A percentile compares a stretch with the other conserved stretches of the same genome.
Conservation (phyloP, 2,329 filamentous ascomycete genomes). For the Whalleya microplaca region DNA sequence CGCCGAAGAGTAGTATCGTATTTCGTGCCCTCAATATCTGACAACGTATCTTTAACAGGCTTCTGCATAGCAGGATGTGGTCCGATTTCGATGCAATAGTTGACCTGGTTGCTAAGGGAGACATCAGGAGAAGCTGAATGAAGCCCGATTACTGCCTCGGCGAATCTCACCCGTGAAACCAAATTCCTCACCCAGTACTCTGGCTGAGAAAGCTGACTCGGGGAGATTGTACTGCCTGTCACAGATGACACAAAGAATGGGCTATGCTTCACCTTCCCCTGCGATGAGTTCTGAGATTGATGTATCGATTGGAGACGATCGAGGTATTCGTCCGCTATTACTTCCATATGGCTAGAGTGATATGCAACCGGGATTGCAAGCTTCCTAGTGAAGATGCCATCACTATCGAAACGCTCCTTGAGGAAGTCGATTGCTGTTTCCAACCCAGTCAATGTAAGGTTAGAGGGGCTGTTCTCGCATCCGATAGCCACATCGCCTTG, state of each 20-base stretch:
- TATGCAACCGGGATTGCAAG: constrained; percentile 1
- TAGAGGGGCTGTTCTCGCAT: constrained; percentile 9
- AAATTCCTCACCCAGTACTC: constrained; percentile 10
- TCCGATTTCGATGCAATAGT: constrained; percentile 14
- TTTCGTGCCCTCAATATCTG: too few relatives aligned
- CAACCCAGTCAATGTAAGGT: constrained; percentile 1
- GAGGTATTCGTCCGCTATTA: too few relatives aligned
- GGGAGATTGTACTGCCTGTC: neutral
- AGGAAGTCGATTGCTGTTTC: constrained; percentile 2
- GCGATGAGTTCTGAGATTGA: too few relatives aligned
- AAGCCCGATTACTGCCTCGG: constrained; percentile 1
- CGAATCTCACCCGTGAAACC: constrained; percentile 1
- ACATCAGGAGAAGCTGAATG: neutral
- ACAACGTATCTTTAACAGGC: constrained; percentile 4
- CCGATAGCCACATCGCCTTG: too few relatives aligned
- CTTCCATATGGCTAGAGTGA: constrained; percentile 11
- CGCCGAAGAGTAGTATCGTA: neutral
- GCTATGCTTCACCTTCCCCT: too few relatives aligned
- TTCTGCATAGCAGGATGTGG: constrained; percentile 6
- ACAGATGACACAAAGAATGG: neutral
- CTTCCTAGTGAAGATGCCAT: constrained; percentile 4
- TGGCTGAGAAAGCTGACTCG: neutral
- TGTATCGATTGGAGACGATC: too few relatives aligned
- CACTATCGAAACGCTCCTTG: neutral
- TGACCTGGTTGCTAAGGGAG: too few relatives aligned